phyloP scores from a whole-genome alignment of 176 grass and related monocot genomes.

The Phyllostachys edulis region DNA sequence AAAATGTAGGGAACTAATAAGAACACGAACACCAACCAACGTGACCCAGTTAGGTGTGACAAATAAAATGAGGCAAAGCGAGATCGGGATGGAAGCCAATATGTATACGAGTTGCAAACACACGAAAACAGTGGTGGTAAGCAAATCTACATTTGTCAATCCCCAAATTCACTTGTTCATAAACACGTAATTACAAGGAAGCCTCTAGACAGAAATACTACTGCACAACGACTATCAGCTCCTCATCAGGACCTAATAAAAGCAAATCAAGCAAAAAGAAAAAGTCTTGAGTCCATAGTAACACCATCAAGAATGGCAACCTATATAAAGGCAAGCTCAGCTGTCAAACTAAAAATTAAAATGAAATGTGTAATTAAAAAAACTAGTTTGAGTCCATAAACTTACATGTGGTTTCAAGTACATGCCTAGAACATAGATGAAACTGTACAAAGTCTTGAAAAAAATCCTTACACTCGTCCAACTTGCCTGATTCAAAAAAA shows the following conservation, averaged over 20 bases:
- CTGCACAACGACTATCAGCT: not conserved
- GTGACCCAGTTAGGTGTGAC: conserved; percentile 90
- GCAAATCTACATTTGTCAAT: not conserved
- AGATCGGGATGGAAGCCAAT: conserved; percentile 96
- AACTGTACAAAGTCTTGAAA: conserved; percentile 83
- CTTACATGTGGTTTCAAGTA: conserved; percentile 98
- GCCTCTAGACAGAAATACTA: conserved; percentile 6
- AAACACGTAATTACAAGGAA: not conserved
- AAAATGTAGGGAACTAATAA: not conserved
- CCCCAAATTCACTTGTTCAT: not conserved
- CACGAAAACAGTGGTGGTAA: conserved; percentile 32
- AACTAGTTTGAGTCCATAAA: conserved; percentile 14
- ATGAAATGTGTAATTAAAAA: not conserved
- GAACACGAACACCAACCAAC: conserved; percentile 59
- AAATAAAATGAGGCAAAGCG: conserved; percentile 93
- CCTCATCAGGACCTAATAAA: not conserved
- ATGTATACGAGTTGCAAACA: conserved; percentile 91
- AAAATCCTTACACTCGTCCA: conserved; percentile 84
- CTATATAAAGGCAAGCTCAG: conserved; percentile 34
- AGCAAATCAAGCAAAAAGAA: conserved; percentile 2
- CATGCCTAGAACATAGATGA: conserved; percentile 88
- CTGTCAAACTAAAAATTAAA: conserved; percentile 14
- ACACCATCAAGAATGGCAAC: conserved; percentile 84
- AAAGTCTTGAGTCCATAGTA: conserved; percentile 59
- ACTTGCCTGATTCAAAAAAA: conserved; percentile 50